Evolutionary conservation across 371 early-diverging fungal genomes (phyloP).

Genomic region (Quaeritorhiza haematococci): DNA sequence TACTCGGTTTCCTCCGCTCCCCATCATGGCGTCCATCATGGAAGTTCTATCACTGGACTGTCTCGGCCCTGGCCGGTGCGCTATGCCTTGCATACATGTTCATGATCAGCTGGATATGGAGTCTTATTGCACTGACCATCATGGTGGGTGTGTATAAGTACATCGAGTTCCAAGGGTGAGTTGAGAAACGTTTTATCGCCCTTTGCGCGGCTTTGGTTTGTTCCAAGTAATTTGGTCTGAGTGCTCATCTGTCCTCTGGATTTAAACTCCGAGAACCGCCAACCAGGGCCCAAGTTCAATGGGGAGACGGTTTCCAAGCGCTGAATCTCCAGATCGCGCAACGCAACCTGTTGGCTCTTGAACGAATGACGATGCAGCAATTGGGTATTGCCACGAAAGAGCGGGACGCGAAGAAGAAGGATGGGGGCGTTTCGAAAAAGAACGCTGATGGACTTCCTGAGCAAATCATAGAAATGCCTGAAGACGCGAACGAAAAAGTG

Average conservation of each 20-base stretch:
- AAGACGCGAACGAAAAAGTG: too few species aligned
- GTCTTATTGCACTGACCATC: constrained; percentile 9
- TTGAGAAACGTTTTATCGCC: too few species aligned
- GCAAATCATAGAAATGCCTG: constrained; percentile 7
- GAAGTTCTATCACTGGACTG: constrained; percentile 27
- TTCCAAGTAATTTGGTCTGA: too few species aligned
- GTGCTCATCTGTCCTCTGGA: too few species aligned
- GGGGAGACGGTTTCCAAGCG: constrained; percentile 22
- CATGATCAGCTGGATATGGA: constrained; percentile 17
- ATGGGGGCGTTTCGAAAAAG: neutral
- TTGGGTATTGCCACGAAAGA: too few species aligned
- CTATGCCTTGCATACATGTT: constrained; percentile 21
- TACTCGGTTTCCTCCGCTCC: constrained; percentile 18
- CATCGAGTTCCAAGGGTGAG: constrained; percentile 23
- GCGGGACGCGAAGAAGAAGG: too few species aligned
- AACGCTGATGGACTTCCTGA: neutral
- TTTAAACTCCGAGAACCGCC: too few species aligned
- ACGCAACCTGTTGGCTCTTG: constrained; percentile 21
- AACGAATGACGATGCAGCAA: too few species aligned
- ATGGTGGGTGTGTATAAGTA: constrained; percentile 14
- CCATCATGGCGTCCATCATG: constrained; percentile 31
- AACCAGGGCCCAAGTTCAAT: constrained; percentile 24
- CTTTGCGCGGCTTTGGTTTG: too few species aligned
- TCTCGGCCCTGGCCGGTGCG: constrained; percentile 17
- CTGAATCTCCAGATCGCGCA: constrained; percentile 27